Conservation (phyloP, 176 grass and related monocot genomes). For the Triticum timopheevii region DNA sequence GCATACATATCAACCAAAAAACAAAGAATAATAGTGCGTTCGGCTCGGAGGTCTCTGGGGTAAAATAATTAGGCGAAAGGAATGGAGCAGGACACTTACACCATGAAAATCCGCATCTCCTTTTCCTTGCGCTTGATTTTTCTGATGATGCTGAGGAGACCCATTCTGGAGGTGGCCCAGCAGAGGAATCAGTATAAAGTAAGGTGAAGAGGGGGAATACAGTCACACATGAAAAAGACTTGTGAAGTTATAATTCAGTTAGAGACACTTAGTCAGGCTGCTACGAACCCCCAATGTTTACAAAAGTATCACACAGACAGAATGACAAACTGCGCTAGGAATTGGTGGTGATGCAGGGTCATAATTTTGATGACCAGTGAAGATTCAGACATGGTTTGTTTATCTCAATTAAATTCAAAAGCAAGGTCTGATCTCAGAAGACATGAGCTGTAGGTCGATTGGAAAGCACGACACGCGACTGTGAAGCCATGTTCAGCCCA, state of each 20-base stretch:
- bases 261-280: not conserved
- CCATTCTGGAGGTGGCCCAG: constrained; percentile 36
- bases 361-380: too few relatives aligned
- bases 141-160: constrained; percentile 86
- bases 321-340: not conserved
- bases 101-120: constrained; percentile 99
- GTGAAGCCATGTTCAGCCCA: too few relatives aligned
- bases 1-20: not conserved
- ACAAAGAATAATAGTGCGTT: not conserved
- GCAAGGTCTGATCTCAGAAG: too few relatives aligned
- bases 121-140: constrained; percentile 97
- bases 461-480: too few relatives aligned
- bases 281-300: not conserved
- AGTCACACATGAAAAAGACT: not conserved
- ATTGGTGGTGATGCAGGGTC: not conserved
- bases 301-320: not conserved
- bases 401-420: too few relatives aligned
- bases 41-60: not conserved
- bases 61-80: not conserved
- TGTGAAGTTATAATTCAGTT: not conserved
- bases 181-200: not conserved
- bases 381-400: too few relatives aligned
- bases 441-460: too few relatives aligned
- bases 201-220: not conserved
- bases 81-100: constrained; percentile 39